Base-by-base conservation (phyloP, 495 filamentous ascomycete species). In the Neurospora intermedia region DNA sequence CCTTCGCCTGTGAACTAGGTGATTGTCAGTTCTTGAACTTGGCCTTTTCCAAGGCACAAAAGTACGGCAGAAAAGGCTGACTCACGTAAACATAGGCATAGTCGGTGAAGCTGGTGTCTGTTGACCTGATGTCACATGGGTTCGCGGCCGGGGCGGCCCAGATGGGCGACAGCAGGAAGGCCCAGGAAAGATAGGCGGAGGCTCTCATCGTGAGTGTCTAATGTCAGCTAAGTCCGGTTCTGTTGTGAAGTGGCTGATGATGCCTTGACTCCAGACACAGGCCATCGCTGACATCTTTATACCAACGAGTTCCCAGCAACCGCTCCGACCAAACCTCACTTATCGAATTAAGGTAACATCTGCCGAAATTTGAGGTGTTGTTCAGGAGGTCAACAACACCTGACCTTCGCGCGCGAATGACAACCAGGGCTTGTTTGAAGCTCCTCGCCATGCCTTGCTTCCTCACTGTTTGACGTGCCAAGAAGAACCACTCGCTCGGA, bases 1-100 rank as follows among this genome's bases (percentile, higher is more conserved):
- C 71, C 43, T 39, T 72, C 71, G 71, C 71, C 71, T 16, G 71
- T 72, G 71, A 72, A 72, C 71, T 72, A 27, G 23, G 45, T 15
- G 35, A 10, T 72, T 15, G 39, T 40, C 20, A 39, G 43, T 40
- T 69, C 43, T 27, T 35, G 20, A 39, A 20, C 27, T 27, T 13
- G 10, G 45, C 45, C 23, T 18, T 38, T 23, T 1, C 48, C 2
- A 27, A 27, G 20, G 20, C 48, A 59, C 15, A 18, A 27, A 27
- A 6, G 54, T 18, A 66, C 15, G 16, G 15, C 15, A 66, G 27
- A 9, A 27, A 5, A 18, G 54, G 54, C 27, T 3, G 31, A 66
- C 54, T 66, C 27, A 66, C 54, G 27, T 66, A 66, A 66, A 66
- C 54, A 66, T 66, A 66, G 54, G 54, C 54, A 27, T 66, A 66